Percentiles rank a stretch among this genome's conserved stretches.
These are phyloP conservation scores for Coprinellus micaceus DNA, from an alignment of 768 basidiomycete genomes.

Conservation along the genomic window DNA sequence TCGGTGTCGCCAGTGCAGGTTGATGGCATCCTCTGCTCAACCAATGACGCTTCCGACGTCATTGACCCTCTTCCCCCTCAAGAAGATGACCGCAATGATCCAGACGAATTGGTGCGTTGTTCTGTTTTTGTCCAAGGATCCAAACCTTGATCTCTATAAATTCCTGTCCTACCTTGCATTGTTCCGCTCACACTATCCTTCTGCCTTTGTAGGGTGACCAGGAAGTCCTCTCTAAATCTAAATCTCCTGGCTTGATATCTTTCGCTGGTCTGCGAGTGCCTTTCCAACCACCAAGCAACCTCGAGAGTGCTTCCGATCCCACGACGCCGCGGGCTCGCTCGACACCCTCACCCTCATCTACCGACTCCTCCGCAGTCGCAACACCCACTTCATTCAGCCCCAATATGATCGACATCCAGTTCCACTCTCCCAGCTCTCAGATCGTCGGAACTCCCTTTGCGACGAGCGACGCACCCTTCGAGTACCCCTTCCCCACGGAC, in stretches of 20 bases:
- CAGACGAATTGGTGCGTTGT: neutral
- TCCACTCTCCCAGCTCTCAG: constrained; percentile 26
- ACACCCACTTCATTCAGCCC: neutral
- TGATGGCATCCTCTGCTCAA: neutral
- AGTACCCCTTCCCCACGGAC: constrained; percentile 30
- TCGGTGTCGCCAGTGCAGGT: neutral
- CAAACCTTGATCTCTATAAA: neutral
- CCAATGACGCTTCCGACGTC: neutral
- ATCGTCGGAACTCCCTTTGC: constrained; percentile 34
- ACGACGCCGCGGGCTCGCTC: neutral
- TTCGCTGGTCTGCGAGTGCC: neutral
- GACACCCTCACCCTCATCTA: neutral
- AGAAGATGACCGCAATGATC: neutral
- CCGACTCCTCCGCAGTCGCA: neutral
- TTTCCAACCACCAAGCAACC: neutral
- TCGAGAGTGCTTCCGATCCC: neutral
- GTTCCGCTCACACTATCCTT: neutral
- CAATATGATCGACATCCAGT: neutral
- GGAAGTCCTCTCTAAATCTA: neutral
- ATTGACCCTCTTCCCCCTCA: neutral
- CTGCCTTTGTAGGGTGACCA: too few species aligned
- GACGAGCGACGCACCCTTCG: constrained; percentile 25
- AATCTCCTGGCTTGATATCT: neutral
- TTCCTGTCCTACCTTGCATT: neutral
- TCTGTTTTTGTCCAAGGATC: too few species aligned